Percentiles rank a stretch among this genome's conserved stretches.
phyloP scores from a whole-genome alignment of 169 alveolate genomes.

The Plasmodium gonderi region DNA sequence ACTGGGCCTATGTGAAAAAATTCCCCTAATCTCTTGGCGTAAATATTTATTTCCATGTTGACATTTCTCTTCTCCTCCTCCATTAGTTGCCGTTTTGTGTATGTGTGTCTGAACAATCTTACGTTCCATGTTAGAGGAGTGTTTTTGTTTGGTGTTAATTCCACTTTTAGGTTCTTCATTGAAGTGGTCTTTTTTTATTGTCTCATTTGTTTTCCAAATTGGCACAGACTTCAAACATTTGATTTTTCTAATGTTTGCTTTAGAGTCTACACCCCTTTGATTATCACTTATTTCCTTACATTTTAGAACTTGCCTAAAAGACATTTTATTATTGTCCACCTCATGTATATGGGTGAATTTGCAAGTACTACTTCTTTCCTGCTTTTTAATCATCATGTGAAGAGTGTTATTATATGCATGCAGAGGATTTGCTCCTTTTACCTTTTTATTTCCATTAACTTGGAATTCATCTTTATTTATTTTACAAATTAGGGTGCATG shows the following conservation, averaged over 20 bases:
- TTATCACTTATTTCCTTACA: neutral
- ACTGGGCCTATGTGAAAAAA: neutral
- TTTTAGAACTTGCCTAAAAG: neutral
- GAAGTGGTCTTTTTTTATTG: neutral
- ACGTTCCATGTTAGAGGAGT: neutral
- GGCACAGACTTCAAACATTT: neutral
- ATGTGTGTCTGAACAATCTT: neutral
- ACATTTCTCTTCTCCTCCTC: neutral
- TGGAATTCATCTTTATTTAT: neutral
- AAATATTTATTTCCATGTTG: neutral
- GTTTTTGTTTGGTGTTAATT: neutral
- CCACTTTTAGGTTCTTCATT: neutral
- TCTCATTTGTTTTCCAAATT: neutral
- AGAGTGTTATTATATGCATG: neutral
- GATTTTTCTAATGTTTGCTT: neutral
- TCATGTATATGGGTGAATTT: constrained; percentile 12
- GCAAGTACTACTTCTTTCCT: neutral
- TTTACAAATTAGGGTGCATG: neutral
- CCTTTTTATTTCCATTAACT: neutral
- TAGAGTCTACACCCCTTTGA: neutral
- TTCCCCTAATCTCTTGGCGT: neutral
- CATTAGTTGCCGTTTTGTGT: neutral
- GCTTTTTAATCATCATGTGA: neutral
- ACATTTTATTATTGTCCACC: neutral
- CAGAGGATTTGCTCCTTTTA: neutral